A percentile compares a stretch with the other conserved stretches of the same genome.
Conservation (phyloP, 2,329 filamentous ascomycete species). For the Aspergillus pseudoviridinutans region DNA sequence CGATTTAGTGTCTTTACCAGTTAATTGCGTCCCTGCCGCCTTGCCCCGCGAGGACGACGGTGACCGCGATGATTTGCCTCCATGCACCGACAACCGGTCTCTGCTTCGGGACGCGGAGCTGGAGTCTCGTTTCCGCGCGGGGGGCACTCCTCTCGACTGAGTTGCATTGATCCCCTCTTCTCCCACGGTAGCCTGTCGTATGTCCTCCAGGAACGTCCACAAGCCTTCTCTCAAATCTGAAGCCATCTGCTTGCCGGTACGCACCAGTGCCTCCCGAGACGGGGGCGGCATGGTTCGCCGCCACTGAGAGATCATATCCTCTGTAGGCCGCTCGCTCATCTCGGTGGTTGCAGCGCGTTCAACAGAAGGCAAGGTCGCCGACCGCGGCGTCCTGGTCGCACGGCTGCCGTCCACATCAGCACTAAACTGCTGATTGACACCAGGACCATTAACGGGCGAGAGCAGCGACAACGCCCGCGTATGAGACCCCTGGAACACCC, state of each 20-base stretch:
- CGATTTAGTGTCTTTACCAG: conserved; percentile 41
- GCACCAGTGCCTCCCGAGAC: conserved; percentile 50
- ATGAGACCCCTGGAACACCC: conserved; percentile 65
- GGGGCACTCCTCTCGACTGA: conserved; percentile 33
- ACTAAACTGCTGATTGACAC: conserved; percentile 13
- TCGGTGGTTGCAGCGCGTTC: conserved; percentile 27
- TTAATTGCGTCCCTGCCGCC: conserved; percentile 29
- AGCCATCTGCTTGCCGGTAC: conserved; percentile 70
- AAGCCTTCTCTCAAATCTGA: conserved; percentile 85
- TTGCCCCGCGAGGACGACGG: conserved; percentile 29
- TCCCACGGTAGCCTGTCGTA: conserved; percentile 90
- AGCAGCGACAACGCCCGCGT: conserved; percentile 73
- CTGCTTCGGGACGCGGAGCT: conserved; percentile 29
- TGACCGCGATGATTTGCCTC: conserved; percentile 27
- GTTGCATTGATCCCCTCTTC: conserved; percentile 74
- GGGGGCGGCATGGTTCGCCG: conserved; percentile 41
- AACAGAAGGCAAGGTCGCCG: conserved; percentile 39
- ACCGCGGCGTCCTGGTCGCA: conserved; percentile 35
- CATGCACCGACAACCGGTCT: conserved; percentile 27
- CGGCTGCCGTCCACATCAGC: conserved; percentile 21
- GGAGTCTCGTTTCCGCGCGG: conserved; percentile 29
- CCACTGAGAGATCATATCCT: conserved; percentile 38
- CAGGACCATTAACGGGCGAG: conserved; percentile 51
- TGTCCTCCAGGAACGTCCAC: conserved; percentile 92
- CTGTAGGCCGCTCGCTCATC: conserved; percentile 23